Evolutionary conservation across 371 early-diverging fungal species (phyloP), one percentile per base, ranked within the genome.

Genomic region (Mortierella sp.): DNA sequence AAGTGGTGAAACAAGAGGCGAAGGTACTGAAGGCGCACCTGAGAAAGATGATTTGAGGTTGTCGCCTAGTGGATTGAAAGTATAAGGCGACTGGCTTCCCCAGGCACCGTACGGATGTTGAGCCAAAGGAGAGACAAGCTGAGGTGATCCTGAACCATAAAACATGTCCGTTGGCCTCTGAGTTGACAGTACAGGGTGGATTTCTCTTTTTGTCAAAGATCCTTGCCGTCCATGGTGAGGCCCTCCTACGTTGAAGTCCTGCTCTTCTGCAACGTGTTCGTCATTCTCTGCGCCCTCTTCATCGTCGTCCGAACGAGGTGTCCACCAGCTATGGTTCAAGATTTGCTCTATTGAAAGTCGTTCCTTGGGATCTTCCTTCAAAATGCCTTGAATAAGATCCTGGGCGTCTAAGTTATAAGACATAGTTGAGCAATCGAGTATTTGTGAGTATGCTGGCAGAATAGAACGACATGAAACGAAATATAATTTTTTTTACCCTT

Each of bases 301-400:
- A 47, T 78, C 83, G 5, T 86, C 84, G 2, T 84, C 84, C 20
- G 81, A 64, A 59, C 85, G 59, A 65, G 85, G 75, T 24, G 75
- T 68, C 79, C 93, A 86, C 95, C 95, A 96, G 1, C 91, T 84
- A 84, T 96, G 96, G 24, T 84, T 73, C 14, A 92, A 69, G 32
- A 95, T 93, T 18, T 90, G 88, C 35, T 87, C 85, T 22, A 95
- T 87, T 1, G 91, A 83, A 5, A 92, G 72, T 47, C 96, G 90
- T 8, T 93, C 87, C 22, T 83, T 74, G 11, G 95, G 92, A 22
- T 94, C 89, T 24, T 88, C 79, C 74, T 90, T 86, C 47, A 96
- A 85, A 64, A 96, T 93, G 45, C 81, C 52, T 35, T 72, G 68
- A 18, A 92, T 84, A 35, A 92, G 72, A 69, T 89, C 84, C 18